Percentiles rank a stretch among this genome's conserved stretches.
Evolutionary conservation across 176 grass and related monocot genomes (phyloP).

Genomic region (Aegilops longissima): DNA sequence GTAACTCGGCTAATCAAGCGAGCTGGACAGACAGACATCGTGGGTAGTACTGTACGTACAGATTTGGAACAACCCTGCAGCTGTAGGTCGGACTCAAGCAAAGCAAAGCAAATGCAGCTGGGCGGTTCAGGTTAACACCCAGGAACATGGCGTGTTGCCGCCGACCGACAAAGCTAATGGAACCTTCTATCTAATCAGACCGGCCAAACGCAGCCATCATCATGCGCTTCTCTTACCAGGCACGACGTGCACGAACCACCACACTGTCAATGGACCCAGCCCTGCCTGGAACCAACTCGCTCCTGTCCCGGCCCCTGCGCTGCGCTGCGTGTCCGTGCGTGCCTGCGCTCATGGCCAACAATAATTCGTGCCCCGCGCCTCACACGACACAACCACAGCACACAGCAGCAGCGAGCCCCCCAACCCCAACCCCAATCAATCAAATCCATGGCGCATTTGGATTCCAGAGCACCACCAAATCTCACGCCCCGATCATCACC

Average conservation of each 20-base stretch:
- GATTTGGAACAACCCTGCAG: too few relatives aligned
- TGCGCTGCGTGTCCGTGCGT: too few relatives aligned
- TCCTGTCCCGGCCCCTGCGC: background rate
- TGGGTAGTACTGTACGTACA: too few relatives aligned
- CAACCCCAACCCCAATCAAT: background rate
- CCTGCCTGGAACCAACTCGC: constrained; percentile 29
- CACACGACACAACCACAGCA: background rate
- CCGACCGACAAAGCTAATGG: background rate
- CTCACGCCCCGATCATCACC: background rate
- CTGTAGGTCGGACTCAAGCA: background rate
- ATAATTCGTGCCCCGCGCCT: constrained; percentile 35
- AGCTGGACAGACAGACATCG: too few relatives aligned
- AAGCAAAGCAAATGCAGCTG: background rate
- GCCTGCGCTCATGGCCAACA: constrained; percentile 26
- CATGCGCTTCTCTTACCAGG: background rate
- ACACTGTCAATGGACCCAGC: background rate
- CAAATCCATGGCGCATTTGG: background rate
- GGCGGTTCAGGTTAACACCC: background rate
- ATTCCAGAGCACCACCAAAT: constrained; percentile 26
- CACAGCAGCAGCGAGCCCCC: too few relatives aligned
- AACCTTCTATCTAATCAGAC: background rate
- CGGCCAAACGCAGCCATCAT: background rate
- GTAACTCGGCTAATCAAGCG: too few relatives aligned
- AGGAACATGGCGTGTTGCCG: background rate
- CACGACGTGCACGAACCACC: background rate